Evolutionary conservation across 306 rosid species (phyloP), one percentile per base, ranked within the genome.

Genomic region (Glycine soja): DNA sequence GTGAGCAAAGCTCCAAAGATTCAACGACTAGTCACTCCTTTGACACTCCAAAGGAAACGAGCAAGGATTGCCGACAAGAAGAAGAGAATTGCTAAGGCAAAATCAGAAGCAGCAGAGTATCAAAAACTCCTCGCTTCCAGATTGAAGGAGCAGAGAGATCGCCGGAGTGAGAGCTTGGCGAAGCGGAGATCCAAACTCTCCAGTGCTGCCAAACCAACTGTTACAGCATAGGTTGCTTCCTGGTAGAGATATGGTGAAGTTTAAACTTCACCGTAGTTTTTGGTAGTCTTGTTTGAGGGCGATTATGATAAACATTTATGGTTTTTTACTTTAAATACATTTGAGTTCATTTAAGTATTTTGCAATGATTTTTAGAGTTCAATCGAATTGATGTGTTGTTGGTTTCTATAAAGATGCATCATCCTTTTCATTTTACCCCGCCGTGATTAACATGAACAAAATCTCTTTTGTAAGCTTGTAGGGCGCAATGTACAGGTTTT

Each of bases 121-220:
- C 87, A 84, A 77, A 84, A 84, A 36, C 81, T 84, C 7, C 87
- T 79, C 59, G 84, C 81, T 9, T 84, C 87, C 15, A 84, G 87
- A 56, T 59, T 84, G 81, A 84, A 84, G 84, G 87, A 79, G 69
- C 87, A 84, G 43, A 84, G 87, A 65, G 87, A 84, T 0, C 84
- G 69, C 53, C 74, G 87, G 0, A 84, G 84, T 48, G 84, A 84
- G 74, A 84, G 87, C n/a, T 79, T 84, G 81, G 87, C 87, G 0
- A 84, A 84, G 77, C 76, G 76, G 68, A 79, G 87, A 50, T 79
- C 87, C 46, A 84, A 72, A 16, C 34, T 79, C n/a, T 84, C 87
- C 45, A 84, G 43, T 79, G 83, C 81, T 34, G 4, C 38, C 38
- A 34, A 34, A 34, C 38, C 38, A 34, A 34, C 38, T 34, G 1